Percentiles rank a stretch among this genome's conserved stretches.
phyloP scores from a whole-genome alignment of 352 stramenopile species.

The Stephanocyclus meneghinianus region DNA sequence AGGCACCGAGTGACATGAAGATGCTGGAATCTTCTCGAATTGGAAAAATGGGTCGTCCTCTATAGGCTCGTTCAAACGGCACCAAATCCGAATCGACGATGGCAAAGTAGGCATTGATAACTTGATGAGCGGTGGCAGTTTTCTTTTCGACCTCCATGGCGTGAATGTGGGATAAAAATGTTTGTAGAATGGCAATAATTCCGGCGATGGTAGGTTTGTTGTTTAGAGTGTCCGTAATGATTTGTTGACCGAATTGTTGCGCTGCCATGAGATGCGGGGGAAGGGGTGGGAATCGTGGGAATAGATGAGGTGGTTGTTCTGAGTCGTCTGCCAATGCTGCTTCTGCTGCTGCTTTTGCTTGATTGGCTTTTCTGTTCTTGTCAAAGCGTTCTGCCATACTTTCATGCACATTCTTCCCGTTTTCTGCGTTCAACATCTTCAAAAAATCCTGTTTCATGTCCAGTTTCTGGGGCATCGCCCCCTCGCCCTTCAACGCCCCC shows the following conservation, averaged over 20 bases:
- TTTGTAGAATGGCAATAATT: slow-evolving; percentile 59
- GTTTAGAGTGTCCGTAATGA: slow-evolving; percentile 56
- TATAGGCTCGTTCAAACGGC: slow-evolving; percentile 64
- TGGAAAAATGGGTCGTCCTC: slow-evolving; percentile 56
- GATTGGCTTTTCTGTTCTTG: neutral
- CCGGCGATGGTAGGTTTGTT: slow-evolving; percentile 61
- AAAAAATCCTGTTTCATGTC: slow-evolving; percentile 12
- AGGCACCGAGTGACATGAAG: slow-evolving; percentile 70
- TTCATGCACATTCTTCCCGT: neutral
- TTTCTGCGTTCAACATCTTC: slow-evolving; percentile 1
- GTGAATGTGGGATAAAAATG: slow-evolving; percentile 57
- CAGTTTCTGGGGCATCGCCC: slow-evolving; percentile 11
- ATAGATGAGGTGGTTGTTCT: slow-evolving; percentile 30
- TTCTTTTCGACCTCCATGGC: slow-evolving; percentile 37
- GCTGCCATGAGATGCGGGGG: slow-evolving; percentile 38
- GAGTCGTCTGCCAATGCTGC: neutral
- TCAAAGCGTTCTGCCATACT: neutral
- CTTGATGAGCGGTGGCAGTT: slow-evolving; percentile 19
- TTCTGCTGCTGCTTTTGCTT: neutral
- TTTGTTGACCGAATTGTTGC: slow-evolving; percentile 23
- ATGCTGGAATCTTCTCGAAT: slow-evolving; percentile 70
- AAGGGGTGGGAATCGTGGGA: slow-evolving; percentile 37
- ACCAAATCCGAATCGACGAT: slow-evolving; percentile 47
- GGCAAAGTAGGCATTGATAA: slow-evolving; percentile 55
- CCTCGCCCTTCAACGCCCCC: slow-evolving; percentile 16